Evolutionary conservation across 2,329 filamentous ascomycete genomes (phyloP).

Genomic region (Coniochaeta pulveracea): DNA sequence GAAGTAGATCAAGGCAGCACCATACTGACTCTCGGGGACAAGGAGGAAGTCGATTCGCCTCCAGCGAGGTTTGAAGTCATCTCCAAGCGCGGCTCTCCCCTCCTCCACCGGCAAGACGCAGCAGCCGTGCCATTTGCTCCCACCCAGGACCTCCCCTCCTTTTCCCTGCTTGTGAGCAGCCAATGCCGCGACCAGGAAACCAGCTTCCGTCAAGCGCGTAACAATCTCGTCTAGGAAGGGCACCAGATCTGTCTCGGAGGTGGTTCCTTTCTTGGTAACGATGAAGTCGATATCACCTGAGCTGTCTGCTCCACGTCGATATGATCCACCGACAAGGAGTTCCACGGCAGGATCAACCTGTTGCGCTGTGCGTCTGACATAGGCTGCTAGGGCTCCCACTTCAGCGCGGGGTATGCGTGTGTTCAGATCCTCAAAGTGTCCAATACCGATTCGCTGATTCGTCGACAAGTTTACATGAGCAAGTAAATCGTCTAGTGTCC

Average conservation of each 20-base stretch:
- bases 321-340: conserved; percentile 72
- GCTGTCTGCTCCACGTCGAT: conserved; percentile 62
- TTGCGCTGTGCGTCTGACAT: conserved; percentile 49
- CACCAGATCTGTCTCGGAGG: conserved; percentile 41
- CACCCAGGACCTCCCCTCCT: conserved; percentile 29
- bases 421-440: conserved; percentile 70
- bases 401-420: conserved; percentile 68
- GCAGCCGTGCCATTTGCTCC: conserved; percentile 83
- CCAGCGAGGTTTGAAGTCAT: conserved; percentile 44
- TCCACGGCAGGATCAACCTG: conserved; percentile 53
- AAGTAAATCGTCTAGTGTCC: conserved; percentile 60
- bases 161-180: conserved; percentile 34
- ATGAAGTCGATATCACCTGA: conserved; percentile 82
- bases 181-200: conserved; percentile 61
- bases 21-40: conserved; percentile 68
- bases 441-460: conserved; percentile 66
- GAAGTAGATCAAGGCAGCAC: conserved; percentile 86
- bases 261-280: conserved; percentile 56
- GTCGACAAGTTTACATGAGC: conserved; percentile 49
- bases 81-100: conserved; percentile 13
- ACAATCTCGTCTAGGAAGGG: conserved; percentile 55
- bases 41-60: conserved; percentile 75
- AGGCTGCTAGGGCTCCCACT: conserved; percentile 55
- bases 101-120: conserved; percentile 49
- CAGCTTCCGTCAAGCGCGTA: conserved; percentile 40